Base-by-base conservation (phyloP, 495 filamentous ascomycete genomes). In the Astrothelium subdiscretum region DNA sequence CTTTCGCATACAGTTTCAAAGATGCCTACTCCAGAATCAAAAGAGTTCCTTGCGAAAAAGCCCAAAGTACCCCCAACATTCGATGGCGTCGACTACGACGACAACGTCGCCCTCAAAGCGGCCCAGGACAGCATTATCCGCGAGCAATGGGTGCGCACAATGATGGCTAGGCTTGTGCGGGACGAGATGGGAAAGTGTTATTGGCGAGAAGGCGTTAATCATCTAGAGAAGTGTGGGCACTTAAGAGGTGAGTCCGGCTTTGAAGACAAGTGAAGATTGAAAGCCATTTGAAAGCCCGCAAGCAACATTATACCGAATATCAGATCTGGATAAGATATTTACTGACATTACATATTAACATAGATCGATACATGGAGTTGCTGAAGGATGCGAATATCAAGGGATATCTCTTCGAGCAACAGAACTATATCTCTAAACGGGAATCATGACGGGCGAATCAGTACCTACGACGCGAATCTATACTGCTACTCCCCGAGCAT, bases 121-220 rank as follows among this genome's bases (percentile, higher is more conserved):
- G 92, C 95, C 63, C 94, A 95, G 68, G 94, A 98, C 69, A 86
- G 92, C 35, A 86, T 98, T 52, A 85, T 98, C 68, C 85, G 91
- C 43, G 94, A 98, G 76, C 94, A 98, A 77, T 98, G 95, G 95
- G 91, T 98, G 31, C 85, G 84, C 73, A 87, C 85, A 68, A 98
- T 98, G 94, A 97, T 97, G 94, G 89, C 90, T 22, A 80, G 94
- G 63, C 78, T 98, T 59, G 89, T 97, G 35, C 81, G 91, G 42
- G 90, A 97, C 76, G 95, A 98, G 78, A 74, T 98, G 76, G 85
- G 89, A 68, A 96, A 95, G 80, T 98, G 94, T 77, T 98, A 98
- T 80, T 82, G 83, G 70, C 81, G 87, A 62, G 92, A 98, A 76
- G 94, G 94, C 3, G 89, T 96, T 62, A 97, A 97, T 76, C 94